These are phyloP conservation scores for Nematocida ironsii DNA, from an alignment of 371 early-diverging fungal species.

Conservation along the genomic window DNA sequence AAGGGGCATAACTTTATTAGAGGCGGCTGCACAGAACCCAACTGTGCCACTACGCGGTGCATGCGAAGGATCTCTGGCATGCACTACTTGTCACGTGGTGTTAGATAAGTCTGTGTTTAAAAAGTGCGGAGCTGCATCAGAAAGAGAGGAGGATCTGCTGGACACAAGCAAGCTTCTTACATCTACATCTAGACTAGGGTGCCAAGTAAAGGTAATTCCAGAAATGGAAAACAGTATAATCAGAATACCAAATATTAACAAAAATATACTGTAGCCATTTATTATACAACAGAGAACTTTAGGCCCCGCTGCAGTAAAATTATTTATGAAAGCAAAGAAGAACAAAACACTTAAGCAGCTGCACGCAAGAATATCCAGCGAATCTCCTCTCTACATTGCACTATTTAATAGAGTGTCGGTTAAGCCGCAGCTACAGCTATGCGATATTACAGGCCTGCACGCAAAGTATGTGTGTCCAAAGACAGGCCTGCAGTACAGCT, in stretches of 20 bases:
- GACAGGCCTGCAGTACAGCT: constrained; percentile 64
- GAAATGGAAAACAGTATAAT: constrained; percentile 82
- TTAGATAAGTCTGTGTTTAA: constrained; percentile 79
- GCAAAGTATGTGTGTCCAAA: constrained; percentile 67
- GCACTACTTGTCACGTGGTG: constrained; percentile 81
- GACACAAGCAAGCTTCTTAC: constrained; percentile 93
- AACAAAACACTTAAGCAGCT: constrained; percentile 62
- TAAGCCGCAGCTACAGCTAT: constrained; percentile 62
- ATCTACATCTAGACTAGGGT: constrained; percentile 91
- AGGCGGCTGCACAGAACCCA: constrained; percentile 85
- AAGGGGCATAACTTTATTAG: constrained; percentile 80
- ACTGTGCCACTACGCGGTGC: constrained; percentile 91
- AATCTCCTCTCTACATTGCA: constrained; percentile 54
- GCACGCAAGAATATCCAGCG: constrained; percentile 23
- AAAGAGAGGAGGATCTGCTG: constrained; percentile 97
- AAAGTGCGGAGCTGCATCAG: constrained; percentile 77
- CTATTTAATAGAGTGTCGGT: constrained; percentile 55
- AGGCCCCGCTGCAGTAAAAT: constrained; percentile 6
- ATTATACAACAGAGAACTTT: background rate
- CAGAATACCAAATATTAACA: constrained; percentile 84
- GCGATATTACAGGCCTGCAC: constrained; percentile 69
- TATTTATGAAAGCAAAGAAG: constrained; percentile 33
- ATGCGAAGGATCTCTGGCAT: constrained; percentile 81
- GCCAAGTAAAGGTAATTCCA: constrained; percentile 81
- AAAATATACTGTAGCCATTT: constrained; percentile 74